These are phyloP conservation scores for Macadamia integrifolia DNA, from an alignment of 164 flowering plant genomes.

Conservation along the genomic window DNA sequence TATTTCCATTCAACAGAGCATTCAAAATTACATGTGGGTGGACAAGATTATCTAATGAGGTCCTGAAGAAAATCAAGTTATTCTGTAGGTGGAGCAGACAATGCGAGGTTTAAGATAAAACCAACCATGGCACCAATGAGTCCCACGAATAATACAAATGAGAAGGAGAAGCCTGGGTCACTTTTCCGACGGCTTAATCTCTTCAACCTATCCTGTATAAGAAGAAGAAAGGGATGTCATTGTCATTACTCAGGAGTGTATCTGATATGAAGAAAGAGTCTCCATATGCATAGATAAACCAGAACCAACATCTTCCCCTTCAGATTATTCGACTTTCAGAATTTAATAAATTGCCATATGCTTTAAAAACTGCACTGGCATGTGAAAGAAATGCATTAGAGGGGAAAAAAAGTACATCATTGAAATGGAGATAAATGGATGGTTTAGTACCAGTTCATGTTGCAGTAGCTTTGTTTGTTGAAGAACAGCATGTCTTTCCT, in stretches of 20 bases:
- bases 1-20: constrained; percentile 10
- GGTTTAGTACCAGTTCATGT: constrained; percentile 61
- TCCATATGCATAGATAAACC: no score
- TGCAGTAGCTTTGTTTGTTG: constrained; percentile 58
- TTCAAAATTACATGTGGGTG: constrained; percentile 13
- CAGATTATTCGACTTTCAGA: no score
- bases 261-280: not conserved
- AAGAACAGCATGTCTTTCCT: constrained; percentile 69
- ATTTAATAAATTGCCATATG: no score
- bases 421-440: not conserved
- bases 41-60: constrained; percentile 9
- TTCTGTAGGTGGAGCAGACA: constrained; percentile 45
- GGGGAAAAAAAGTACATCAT: no score
- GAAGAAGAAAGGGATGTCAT: not conserved
- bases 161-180: constrained; percentile 55
- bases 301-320: no score
- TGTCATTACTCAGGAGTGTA: not conserved
- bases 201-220: constrained; percentile 50
- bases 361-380: no score
- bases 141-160: constrained; percentile 56
- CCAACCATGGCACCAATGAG: constrained; percentile 63
- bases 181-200: constrained; percentile 38
- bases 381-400: no score
- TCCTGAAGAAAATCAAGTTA: constrained; percentile 10
- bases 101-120: constrained; percentile 47